Evolutionary conservation across 2,329 filamentous ascomycete genomes (phyloP).

Genomic region (Bipolaris zeicola): DNA sequence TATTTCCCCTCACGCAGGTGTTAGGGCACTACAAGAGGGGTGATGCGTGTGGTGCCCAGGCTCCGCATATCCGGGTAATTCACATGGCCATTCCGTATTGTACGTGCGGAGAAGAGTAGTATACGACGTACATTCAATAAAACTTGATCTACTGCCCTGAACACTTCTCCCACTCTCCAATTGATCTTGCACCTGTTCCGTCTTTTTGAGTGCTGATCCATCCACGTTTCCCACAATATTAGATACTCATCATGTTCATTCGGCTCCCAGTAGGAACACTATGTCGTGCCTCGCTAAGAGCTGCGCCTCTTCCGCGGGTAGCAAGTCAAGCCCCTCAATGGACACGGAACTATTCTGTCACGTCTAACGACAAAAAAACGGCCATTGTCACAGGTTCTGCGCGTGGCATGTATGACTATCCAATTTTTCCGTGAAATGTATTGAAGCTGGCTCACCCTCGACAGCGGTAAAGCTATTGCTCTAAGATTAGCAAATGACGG

Average conservation of each 20-base stretch:
- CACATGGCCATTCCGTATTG: conserved; percentile 4
- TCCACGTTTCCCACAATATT: background rate
- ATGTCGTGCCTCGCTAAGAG: conserved; percentile 27
- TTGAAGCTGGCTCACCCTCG: conserved; percentile 4
- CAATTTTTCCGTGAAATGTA: background rate
- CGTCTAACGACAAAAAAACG: conserved; percentile 32
- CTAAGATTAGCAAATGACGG: conserved; percentile 68
- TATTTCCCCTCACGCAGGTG: conserved; percentile 8
- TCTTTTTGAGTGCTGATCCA: background rate
- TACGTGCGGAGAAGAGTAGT: conserved; percentile 13
- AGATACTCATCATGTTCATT: conserved; percentile 27
- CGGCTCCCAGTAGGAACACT: conserved; percentile 27
- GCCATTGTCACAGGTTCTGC: conserved; percentile 49
- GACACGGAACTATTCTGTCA: conserved; percentile 33
- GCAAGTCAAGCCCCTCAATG: conserved; percentile 22
- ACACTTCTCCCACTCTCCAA: background rate
- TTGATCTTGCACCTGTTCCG: background rate
- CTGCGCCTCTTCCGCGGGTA: conserved; percentile 17
- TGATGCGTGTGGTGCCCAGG: conserved; percentile 28
- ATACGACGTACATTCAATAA: conserved; percentile 11
- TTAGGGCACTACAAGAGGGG: conserved; percentile 31
- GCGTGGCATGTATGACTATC: conserved; percentile 43
- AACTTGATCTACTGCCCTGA: background rate
- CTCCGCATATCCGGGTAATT: conserved; percentile 33
- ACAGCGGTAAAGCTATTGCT: conserved; percentile 66